Percentiles rank a stretch among this genome's conserved stretches.
phyloP scores from a whole-genome alignment of 768 basidiomycete species.

The Russula virescens region DNA sequence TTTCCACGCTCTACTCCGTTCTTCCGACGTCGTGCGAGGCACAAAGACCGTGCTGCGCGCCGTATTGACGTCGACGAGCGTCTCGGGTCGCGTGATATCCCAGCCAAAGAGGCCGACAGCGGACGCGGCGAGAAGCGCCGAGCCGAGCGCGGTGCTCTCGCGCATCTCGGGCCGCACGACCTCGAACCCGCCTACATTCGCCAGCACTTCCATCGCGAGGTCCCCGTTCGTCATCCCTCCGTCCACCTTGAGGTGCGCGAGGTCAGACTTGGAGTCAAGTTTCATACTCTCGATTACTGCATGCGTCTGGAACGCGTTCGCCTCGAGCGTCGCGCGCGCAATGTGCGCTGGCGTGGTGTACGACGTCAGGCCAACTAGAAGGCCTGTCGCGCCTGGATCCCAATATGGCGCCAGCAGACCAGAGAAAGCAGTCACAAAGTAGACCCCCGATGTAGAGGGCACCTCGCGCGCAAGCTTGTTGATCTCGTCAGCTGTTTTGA shows the following conservation, averaged over 20 bases:
- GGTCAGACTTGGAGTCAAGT: constrained; percentile 72
- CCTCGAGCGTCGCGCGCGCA: constrained; percentile 91
- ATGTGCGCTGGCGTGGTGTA: constrained; percentile 92
- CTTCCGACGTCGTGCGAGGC: constrained; percentile 46
- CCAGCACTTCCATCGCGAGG: constrained; percentile 78
- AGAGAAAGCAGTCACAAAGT: constrained; percentile 95
- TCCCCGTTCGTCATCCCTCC: constrained; percentile 98
- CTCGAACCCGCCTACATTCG: constrained; percentile 86
- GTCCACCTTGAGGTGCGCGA: constrained; percentile 89
- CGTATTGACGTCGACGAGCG: constrained; percentile 81
- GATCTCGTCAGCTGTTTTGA: constrained; percentile 74
- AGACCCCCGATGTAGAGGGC: constrained; percentile 78
- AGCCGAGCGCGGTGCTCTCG: constrained; percentile 94
- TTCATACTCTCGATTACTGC: constrained; percentile 96
- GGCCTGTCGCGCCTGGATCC: constrained; percentile 87
- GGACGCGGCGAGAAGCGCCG: constrained; percentile 87
- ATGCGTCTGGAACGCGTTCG: constrained; percentile 92
- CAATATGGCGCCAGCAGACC: constrained; percentile 96
- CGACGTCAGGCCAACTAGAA: constrained; percentile 79
- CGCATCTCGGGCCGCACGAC: constrained; percentile 94
- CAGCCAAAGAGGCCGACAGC: constrained; percentile 88
- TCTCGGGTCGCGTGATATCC: constrained; percentile 80
- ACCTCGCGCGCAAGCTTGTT: constrained; percentile 78
- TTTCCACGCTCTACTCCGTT: constrained; percentile 60
- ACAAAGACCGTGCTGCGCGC: constrained; percentile 68